A percentile compares a stretch with the other conserved stretches of the same genome.
Evolutionary conservation across 495 filamentous ascomycete species (phyloP).

Genomic region (Staphylotrichum longicolle): DNA sequence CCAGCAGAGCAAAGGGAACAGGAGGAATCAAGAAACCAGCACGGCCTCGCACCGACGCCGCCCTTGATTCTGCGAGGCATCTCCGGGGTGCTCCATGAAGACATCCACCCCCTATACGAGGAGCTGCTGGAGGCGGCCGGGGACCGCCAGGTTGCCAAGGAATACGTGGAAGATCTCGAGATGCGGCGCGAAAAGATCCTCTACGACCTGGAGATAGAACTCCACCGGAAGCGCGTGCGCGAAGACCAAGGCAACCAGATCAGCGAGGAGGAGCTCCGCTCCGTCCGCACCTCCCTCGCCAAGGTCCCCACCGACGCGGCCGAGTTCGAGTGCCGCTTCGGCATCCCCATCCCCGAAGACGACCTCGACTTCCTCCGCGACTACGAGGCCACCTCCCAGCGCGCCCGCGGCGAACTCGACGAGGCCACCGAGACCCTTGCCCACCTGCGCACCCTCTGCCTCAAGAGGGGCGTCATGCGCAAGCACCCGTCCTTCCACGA

Average conservation of each 20-base stretch:
- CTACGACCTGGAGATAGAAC: conserved; percentile 28
- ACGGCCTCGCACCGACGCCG: conserved; percentile 26
- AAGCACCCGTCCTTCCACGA: conserved; percentile 34
- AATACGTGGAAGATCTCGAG: conserved; percentile 31
- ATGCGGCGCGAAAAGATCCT: conserved; percentile 28
- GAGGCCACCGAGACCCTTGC: conserved; percentile 19
- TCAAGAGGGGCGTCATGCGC: conserved; percentile 32
- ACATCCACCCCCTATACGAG: conserved; percentile 35
- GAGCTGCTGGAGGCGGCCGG: conserved; percentile 30
- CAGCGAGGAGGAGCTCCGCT: conserved; percentile 29
- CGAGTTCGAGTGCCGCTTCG: conserved; percentile 27
- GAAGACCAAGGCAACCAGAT: conserved; percentile 24
- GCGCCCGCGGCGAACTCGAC: conserved; percentile 22
- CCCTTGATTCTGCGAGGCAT: conserved; percentile 32
- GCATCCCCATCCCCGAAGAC: conserved; percentile 25
- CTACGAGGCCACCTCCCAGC: conserved; percentile 21
- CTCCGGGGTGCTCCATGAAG: conserved; percentile 25
- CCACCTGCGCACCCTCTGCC: conserved; percentile 28
- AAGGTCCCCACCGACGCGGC: conserved; percentile 11
- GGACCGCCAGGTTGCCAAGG: conserved; percentile 30
- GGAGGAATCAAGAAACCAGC: conserved; percentile 14
- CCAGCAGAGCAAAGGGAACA: conserved; percentile 2
- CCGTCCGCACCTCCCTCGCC: conserved; percentile 27
- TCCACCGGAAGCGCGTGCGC: conserved; percentile 28
- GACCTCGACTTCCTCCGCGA: conserved; percentile 36